Conservation (phyloP, 139 green algal species). For the Chlorella sp. region DNA sequence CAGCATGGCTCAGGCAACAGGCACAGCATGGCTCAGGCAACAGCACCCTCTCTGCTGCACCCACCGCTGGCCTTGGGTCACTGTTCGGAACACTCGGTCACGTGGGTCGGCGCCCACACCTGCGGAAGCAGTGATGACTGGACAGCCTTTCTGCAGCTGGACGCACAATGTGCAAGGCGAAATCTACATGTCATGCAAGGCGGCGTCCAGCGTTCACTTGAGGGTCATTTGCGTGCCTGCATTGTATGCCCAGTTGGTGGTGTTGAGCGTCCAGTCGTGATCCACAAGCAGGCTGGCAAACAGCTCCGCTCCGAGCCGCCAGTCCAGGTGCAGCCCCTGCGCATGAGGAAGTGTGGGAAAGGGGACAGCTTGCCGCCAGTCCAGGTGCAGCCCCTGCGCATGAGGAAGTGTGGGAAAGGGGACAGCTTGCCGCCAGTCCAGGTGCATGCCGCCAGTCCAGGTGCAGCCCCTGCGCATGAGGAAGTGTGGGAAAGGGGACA, state of each 20-base stretch:
- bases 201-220: too few relatives aligned
- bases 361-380: slow-evolving; percentile 66
- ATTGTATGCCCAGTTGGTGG: slow-evolving; percentile 75
- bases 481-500: background rate
- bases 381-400: slow-evolving; percentile 62
- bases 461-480: slow-evolving; percentile 50
- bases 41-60: too few relatives aligned
- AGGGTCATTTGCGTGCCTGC: too few relatives aligned
- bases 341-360: background rate
- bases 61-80: slow-evolving; percentile 47
- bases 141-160: too few relatives aligned
- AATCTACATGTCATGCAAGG: too few relatives aligned
- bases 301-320: slow-evolving; percentile 74
- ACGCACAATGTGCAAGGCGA: too few relatives aligned
- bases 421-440: slow-evolving; percentile 75
- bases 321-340: slow-evolving; percentile 76
- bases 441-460: slow-evolving; percentile 75
- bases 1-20: too few relatives aligned
- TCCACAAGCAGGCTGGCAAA: slow-evolving; percentile 83
- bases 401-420: background rate
- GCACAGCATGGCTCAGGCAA: too few relatives aligned
- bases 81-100: slow-evolving; percentile 60
- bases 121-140: background rate
- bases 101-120: slow-evolving; percentile 58
- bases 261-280: slow-evolving; percentile 76